Percentiles rank a stretch among this genome's conserved stretches.
Evolutionary conservation across 2,329 filamentous ascomycete genomes (phyloP).

Genomic region (Ceratocystis lukuohia): DNA sequence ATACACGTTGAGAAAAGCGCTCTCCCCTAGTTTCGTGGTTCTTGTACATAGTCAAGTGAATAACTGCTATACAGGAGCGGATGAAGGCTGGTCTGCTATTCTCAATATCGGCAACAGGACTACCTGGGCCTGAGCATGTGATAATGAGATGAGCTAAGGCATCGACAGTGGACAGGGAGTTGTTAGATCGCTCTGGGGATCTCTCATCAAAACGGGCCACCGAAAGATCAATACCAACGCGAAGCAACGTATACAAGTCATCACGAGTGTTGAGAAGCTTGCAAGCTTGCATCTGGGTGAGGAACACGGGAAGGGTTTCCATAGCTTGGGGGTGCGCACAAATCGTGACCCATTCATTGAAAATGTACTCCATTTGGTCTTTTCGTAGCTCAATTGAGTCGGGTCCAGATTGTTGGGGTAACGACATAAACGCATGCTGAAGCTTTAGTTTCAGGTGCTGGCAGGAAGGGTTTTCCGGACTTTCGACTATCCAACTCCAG

Average conservation of each 20-base stretch:
- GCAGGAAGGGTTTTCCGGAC: slow-evolving; percentile 49
- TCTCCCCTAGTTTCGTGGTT: slow-evolving; percentile 73
- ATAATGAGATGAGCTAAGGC: slow-evolving; percentile 70
- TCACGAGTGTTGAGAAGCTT: slow-evolving; percentile 61
- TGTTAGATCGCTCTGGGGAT: slow-evolving; percentile 44
- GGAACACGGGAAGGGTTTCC: slow-evolving; percentile 62
- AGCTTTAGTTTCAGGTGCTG: slow-evolving; percentile 58
- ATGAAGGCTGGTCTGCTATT: slow-evolving; percentile 51
- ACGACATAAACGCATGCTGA: slow-evolving; percentile 28
- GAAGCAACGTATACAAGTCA: slow-evolving; percentile 66
- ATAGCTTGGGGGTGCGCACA: slow-evolving; percentile 63
- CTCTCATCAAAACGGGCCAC: slow-evolving; percentile 65
- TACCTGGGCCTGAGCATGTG: slow-evolving; percentile 42
- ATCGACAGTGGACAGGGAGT: slow-evolving; percentile 47
- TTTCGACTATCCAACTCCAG: slow-evolving; percentile 66
- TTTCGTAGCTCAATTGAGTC: slow-evolving; percentile 43
- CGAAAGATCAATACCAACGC: slow-evolving; percentile 66
- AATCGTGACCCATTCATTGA: slow-evolving; percentile 86
- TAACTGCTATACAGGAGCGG: slow-evolving; percentile 63
- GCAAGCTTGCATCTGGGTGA: slow-evolving; percentile 67
- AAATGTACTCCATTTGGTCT: slow-evolving; percentile 86
- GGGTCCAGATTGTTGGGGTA: slow-evolving; percentile 27
- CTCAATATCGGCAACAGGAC: slow-evolving; percentile 11
- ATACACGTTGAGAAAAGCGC: slow-evolving; percentile 73
- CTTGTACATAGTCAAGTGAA: slow-evolving; percentile 69